These are phyloP conservation scores for Parastagonospora avenae DNA, from an alignment of 2,329 filamentous ascomycete species.

Conservation along the genomic window DNA sequence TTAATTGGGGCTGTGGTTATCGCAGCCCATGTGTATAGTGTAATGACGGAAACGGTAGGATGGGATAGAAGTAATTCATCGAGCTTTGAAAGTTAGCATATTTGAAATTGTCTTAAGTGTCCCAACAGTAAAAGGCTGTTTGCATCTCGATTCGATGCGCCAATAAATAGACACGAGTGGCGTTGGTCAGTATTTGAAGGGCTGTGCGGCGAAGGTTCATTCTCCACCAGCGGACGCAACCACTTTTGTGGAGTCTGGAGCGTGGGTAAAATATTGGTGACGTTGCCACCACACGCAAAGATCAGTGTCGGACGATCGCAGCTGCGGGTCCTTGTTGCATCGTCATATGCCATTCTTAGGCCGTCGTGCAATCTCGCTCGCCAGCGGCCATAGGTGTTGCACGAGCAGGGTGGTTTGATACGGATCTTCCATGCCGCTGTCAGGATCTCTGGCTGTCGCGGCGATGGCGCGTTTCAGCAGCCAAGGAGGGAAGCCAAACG, in stretches of 20 bases:
- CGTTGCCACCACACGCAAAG: no score
- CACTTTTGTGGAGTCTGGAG: not conserved
- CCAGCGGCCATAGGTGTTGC: not conserved
- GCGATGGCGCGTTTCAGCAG: conserved; percentile 21
- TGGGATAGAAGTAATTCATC: conserved; percentile 3
- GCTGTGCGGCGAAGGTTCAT: not conserved
- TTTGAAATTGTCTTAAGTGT: no score
- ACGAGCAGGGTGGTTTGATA: conserved; percentile 9
- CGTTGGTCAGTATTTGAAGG: not conserved
- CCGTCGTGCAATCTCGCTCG: not conserved
- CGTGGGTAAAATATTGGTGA: no score
- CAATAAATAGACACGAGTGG: not conserved
- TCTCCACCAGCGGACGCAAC: not conserved
- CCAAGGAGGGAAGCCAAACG: not conserved
- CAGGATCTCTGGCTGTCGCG: conserved; percentile 2
- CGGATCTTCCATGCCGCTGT: conserved; percentile 12
- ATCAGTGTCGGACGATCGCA: no score
- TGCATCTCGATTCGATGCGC: no score
- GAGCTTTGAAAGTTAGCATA: not conserved
- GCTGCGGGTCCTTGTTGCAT: not conserved
- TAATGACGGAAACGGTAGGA: conserved; percentile 4
- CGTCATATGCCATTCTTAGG: conserved; percentile 5
- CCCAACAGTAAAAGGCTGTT: no score
- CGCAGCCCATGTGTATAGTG: conserved; percentile 11
- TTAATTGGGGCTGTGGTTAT: not conserved